Evolutionary conservation across 2,329 filamentous ascomycete genomes (phyloP).

Genomic region (Cytospora paraplurivora): DNA sequence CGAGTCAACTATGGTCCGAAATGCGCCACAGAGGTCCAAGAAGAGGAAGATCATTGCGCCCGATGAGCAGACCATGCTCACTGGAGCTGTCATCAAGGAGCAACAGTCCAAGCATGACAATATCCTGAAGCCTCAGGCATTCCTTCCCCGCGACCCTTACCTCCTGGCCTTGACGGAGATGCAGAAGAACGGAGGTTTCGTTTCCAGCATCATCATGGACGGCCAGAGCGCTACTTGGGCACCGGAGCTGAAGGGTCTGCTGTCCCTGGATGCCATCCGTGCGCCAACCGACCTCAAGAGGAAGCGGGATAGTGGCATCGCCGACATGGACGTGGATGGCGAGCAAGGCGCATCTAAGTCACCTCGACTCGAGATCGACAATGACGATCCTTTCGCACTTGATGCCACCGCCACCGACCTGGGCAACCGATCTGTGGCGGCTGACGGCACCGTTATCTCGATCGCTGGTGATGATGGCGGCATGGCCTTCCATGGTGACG

Average conservation of each 20-base stretch:
- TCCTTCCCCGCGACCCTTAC: slow-evolving; percentile 84
- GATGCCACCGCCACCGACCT: slow-evolving; percentile 55
- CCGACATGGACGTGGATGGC: slow-evolving; percentile 70
- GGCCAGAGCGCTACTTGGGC: slow-evolving; percentile 81
- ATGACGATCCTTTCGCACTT: slow-evolving; percentile 57
- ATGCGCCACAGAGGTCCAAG: slow-evolving; percentile 70
- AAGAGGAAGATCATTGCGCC: slow-evolving; percentile 80
- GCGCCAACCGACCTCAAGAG: slow-evolving; percentile 82
- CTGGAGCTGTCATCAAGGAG: slow-evolving; percentile 76
- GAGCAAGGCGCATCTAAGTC: slow-evolving; percentile 66
- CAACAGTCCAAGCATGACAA: slow-evolving; percentile 84
- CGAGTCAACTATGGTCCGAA: slow-evolving; percentile 61
- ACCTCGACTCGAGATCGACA: slow-evolving; percentile 69
- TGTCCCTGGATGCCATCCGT: slow-evolving; percentile 82
- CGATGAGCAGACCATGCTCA: slow-evolving; percentile 80
- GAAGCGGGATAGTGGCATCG: slow-evolving; percentile 87
- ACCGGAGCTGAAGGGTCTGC: slow-evolving; percentile 85
- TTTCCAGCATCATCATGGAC: slow-evolving; percentile 82
- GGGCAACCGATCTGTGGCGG: slow-evolving; percentile 55
- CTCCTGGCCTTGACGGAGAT: slow-evolving; percentile 87
- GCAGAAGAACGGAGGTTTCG: slow-evolving; percentile 88
- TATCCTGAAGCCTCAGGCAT: slow-evolving; percentile 80
- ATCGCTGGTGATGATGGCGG: slow-evolving; percentile 64
- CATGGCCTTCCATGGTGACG: slow-evolving; percentile 44
- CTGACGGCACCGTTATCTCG: slow-evolving; percentile 65